These are phyloP conservation scores for Spinacia oleracea DNA, from an alignment of 179 eudicot species.

Conservation along the genomic window DNA sequence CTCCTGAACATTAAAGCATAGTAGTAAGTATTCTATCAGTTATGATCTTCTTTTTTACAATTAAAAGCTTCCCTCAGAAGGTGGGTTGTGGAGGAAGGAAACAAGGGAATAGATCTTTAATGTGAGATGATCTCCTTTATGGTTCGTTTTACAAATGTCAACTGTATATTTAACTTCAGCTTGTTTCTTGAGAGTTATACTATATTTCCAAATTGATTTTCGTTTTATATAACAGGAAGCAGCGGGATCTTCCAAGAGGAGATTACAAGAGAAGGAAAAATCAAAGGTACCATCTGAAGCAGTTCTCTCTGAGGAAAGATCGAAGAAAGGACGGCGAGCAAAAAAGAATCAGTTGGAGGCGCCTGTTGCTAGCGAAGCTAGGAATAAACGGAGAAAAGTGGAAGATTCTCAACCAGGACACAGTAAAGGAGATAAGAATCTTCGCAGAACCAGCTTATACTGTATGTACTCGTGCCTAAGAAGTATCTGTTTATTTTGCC, in stretches of 20 bases:
- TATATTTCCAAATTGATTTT: not conserved
- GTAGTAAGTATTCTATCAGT: too few relatives aligned
- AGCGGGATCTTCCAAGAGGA: constrained; percentile 13
- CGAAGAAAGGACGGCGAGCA: constrained; percentile 25
- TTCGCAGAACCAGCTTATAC: constrained; percentile 55
- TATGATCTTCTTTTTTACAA: not conserved
- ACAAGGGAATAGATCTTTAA: not conserved
- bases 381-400: constrained; percentile 28
- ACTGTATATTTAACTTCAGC: not conserved
- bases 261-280: constrained; percentile 9
- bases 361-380: constrained; percentile 10
- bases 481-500: not conserved
- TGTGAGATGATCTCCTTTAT: not conserved
- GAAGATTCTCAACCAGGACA: constrained; percentile 20
- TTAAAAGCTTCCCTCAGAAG: not conserved
- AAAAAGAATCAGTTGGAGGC: constrained; percentile 17
- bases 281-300: constrained; percentile 19
- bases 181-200: not conserved
- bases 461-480: constrained; percentile 43
- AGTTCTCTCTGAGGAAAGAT: constrained; percentile 19
- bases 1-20: too few relatives aligned
- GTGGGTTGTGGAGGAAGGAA: not conserved
- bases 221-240: constrained; percentile 18
- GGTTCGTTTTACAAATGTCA: not conserved
- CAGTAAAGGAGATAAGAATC: constrained; percentile 30